Base-by-base conservation (phyloP, 2,329 filamentous ascomycete species). In the Huntiella decipiens region DNA sequence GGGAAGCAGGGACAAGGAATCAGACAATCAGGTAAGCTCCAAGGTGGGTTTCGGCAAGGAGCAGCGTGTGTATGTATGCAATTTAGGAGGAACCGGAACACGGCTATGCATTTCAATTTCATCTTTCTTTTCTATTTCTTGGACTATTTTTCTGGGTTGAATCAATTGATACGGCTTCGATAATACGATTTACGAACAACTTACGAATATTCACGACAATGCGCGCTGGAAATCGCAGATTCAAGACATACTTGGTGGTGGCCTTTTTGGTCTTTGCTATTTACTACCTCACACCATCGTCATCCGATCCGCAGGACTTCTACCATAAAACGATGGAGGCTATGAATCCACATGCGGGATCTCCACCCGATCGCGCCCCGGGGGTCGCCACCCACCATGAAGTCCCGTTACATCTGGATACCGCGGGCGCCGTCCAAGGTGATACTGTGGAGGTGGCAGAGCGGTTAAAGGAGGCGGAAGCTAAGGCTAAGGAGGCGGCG, bases 381-480 rank as follows among this genome's bases (percentile, higher is more conserved):
- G 58, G 66, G 10, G 13, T 17, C 4, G 39, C 8, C 8, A 43
- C 34, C 5, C 59, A 64, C 22, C 62, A 66, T 46, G 58, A 58
- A 10, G 58, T 62, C 19, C 52, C 67, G 60, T 48, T 74, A 79
- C 58, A 66, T 68, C 49, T 64, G 67, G 52, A 62, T 70, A 32
- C 69, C 72, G 51, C 68, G 68, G 13, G 74, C 76, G 48, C 77
- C 76, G 53, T 63, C 65, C 19, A 33, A 4, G 22, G 12, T 5
- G 51, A 50, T n/a, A 43, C 39, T 13, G 43, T 45, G n/a, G 45
- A 38, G 12, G 47, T 65, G 52, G 67, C 60, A 55, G 64, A 67
- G 58, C 69, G 79, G 11, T 65, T 85, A 49, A 74, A 74, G 58
- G 74, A 77, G 42, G 78, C 83, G 8, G 79, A 79, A 57, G 68